Percentiles rank a stretch among this genome's conserved stretches.
These are phyloP conservation scores for Saccharomyces jurei DNA, from an alignment of 805 yeast genomes.

Conservation along the genomic window DNA sequence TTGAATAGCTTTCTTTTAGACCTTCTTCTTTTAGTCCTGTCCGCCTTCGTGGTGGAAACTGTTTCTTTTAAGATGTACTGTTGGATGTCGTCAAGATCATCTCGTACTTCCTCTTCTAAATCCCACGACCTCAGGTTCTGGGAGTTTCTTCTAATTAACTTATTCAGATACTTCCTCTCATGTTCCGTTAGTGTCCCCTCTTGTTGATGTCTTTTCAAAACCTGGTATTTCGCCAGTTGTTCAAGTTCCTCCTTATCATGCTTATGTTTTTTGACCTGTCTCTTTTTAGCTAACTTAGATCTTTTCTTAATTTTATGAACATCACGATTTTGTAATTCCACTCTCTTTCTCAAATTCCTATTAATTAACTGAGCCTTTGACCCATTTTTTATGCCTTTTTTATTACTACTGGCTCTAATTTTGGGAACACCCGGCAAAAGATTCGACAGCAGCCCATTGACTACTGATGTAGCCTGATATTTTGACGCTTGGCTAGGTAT, in stretches of 20 bases:
- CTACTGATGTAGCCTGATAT: constrained; percentile 33
- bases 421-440: constrained; percentile 33
- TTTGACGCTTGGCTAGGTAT: constrained; percentile 17
- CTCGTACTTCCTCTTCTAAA: constrained; percentile 27
- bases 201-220: constrained; percentile 29
- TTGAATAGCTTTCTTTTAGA: constrained; percentile 25
- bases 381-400: constrained; percentile 11
- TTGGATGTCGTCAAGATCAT: constrained; percentile 39
- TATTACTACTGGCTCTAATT: constrained; percentile 6
- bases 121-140: constrained; percentile 37
- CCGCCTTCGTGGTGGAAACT: constrained; percentile 29
- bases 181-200: constrained; percentile 27
- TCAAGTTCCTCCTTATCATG: constrained; percentile 18
- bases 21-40: constrained; percentile 28
- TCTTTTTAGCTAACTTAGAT: constrained; percentile 27
- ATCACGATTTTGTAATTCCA: constrained; percentile 30
- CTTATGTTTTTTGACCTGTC: constrained; percentile 17
- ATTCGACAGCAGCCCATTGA: constrained; percentile 34
- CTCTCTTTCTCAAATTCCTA: constrained; percentile 28
- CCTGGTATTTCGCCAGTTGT: constrained; percentile 28
- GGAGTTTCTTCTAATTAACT: constrained; percentile 32
- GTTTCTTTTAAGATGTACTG: constrained; percentile 38
- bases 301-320: constrained; percentile 30
- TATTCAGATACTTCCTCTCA: constrained; percentile 32
- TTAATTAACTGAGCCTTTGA: constrained; percentile 35